These are phyloP conservation scores for Malbranchea cinnamomea DNA, from an alignment of 2,329 filamentous ascomycete genomes.

Conservation along the genomic window DNA sequence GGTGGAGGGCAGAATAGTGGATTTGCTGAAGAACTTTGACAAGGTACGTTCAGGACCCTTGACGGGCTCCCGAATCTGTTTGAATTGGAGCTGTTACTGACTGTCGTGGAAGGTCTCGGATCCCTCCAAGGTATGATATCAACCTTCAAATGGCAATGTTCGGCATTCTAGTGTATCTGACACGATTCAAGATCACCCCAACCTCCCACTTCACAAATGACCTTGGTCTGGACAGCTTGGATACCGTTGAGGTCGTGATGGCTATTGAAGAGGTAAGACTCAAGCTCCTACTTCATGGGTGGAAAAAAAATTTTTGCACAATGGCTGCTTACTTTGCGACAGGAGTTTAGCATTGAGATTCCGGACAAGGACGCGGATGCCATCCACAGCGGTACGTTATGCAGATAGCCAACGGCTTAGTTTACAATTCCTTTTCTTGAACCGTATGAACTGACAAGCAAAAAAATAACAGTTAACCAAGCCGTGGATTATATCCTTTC, in stretches of 20 bases:
- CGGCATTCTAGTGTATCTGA: slow-evolving; percentile 1
- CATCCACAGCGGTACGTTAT: slow-evolving; percentile 74
- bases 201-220: slow-evolving; percentile 91
- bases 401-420: slow-evolving; percentile 1
- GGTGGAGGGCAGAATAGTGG: slow-evolving; percentile 83
- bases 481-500: slow-evolving; percentile 85
- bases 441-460: neutral
- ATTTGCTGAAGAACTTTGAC: slow-evolving; percentile 89
- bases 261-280: slow-evolving; percentile 81
- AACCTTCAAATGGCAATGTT: neutral
- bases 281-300: slow-evolving; percentile 1
- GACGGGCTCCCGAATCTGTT: slow-evolving; percentile 1
- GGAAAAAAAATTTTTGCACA: slow-evolving; percentile 4
- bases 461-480: slow-evolving; percentile 58
- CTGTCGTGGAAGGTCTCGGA: slow-evolving; percentile 28
- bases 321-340: slow-evolving; percentile 11
- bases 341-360: slow-evolving; percentile 88
- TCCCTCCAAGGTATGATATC: slow-evolving; percentile 37
- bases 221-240: slow-evolving; percentile 89
- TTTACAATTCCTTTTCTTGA: neutral
- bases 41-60: slow-evolving; percentile 48
- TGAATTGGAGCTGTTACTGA: slow-evolving; percentile 10
- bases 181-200: slow-evolving; percentile 52
- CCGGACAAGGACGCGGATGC: slow-evolving; percentile 91
- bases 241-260: slow-evolving; percentile 99